phyloP scores from a whole-genome alignment of 2,329 filamentous ascomycete species.

The Magnaporthiopsis incrustans region DNA sequence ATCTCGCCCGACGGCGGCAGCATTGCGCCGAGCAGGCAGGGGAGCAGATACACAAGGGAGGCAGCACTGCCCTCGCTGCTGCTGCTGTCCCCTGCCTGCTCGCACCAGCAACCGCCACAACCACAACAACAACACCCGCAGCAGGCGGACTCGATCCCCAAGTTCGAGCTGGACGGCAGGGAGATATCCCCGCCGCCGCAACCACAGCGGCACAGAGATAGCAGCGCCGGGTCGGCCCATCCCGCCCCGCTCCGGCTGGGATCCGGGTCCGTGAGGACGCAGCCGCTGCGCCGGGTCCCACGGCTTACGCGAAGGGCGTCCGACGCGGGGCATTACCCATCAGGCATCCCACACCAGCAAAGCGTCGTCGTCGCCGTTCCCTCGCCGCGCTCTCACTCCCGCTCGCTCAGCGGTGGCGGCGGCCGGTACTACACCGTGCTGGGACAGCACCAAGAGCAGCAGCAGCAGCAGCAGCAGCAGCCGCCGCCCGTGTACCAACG shows the following conservation, averaged over 20 bases:
- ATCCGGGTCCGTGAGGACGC: not conserved
- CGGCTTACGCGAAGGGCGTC: not conserved
- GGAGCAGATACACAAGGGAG: not conserved
- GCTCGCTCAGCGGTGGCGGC: not conserved
- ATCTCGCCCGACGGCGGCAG: not conserved
- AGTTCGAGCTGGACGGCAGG: constrained; percentile 3
- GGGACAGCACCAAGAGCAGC: no score
- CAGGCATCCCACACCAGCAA: not conserved
- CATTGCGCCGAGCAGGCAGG: not conserved
- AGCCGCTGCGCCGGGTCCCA: not conserved
- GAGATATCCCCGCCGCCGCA: not conserved
- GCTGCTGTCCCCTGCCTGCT: not conserved
- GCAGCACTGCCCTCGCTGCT: not conserved
- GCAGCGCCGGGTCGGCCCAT: not conserved
- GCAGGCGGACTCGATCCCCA: not conserved
- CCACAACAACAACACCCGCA: not conserved
- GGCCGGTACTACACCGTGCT: not conserved
- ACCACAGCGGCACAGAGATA: not conserved
- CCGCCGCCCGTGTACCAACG: not conserved
- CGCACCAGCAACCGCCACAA: not conserved
- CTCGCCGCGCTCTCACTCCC: not conserved
- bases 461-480: not conserved
- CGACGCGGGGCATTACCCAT: not conserved
- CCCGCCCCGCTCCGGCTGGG: not conserved
- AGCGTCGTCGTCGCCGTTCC: no score